Base-by-base conservation (phyloP, 768 basidiomycete genomes). In the Psilocybe cubensis region DNA sequence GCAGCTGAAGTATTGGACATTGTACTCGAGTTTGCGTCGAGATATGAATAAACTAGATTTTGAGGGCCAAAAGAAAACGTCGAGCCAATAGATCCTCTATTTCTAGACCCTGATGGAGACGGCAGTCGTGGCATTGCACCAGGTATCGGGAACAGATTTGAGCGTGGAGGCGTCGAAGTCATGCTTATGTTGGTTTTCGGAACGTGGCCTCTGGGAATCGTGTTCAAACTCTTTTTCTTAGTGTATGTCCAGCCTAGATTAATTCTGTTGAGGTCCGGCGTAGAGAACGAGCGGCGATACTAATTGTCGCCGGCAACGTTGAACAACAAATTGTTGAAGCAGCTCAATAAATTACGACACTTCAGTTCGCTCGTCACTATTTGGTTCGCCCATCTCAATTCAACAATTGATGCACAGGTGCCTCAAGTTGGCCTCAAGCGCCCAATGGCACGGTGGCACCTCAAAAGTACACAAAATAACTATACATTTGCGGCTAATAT, bases 11-110 rank as follows among this genome's bases (percentile, higher is more conserved):
- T 73, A 63, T 81, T 78, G 14, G 87, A 86, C 33, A 83, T 69
- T 2, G 82, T 79, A 69, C 85, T 88, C 9, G 82, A 75, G 66
- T 89, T 87, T 1, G 82, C 81, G 56, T 85, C 88, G 47, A 83
- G 75, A 65, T 87, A 86, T 0, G 90, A 87, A 66, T 88, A 84
- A 24, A 92, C 80, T 24, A 93, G 80, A 10, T 84, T 84, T 65
- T 89, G 87, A 20, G 92, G 92, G 25, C 87, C 89, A 64, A 92
- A 91, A 0, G 92, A 93, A 73, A 94, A 92, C 2, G 91, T 89
- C 2, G 88, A 87, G 63, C 87, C 86, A 38, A 92, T 83, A 4
- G 91, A 92, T 46, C 79, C 79, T 52, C 90, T 81, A 55, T 81
- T 79, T 55, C 88, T 83, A 50, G 84, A 84, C 11, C 75, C 70